Conservation (phyloP, 331 rosid genomes). For the Rosa hybrid region DNA sequence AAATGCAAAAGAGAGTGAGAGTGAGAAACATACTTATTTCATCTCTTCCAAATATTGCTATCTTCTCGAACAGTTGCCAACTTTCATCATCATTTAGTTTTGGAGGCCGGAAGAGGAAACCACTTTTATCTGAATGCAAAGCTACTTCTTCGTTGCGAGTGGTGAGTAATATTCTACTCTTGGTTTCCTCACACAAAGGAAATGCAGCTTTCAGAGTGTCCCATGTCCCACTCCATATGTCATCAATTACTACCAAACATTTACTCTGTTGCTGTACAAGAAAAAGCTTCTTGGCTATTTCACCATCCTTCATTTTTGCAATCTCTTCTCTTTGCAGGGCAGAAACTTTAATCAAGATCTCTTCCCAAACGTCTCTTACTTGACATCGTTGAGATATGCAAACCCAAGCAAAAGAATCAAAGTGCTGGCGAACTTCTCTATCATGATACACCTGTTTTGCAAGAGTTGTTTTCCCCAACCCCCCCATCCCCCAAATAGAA, state of each 20-base stretch:
- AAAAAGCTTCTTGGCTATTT: conserved; percentile 4
- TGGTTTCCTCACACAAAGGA: neutral
- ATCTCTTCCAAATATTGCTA: neutral
- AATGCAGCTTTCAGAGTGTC: conserved; percentile 14
- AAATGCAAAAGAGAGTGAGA: neutral
- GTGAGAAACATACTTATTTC: neutral
- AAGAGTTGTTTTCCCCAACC: conserved; percentile 14
- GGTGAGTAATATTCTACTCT: conserved; percentile 23
- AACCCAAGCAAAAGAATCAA: conserved; percentile 8
- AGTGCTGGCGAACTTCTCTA: neutral
- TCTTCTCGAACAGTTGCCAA: conserved; percentile 25
- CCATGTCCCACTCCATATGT: conserved; percentile 25
- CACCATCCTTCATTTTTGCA: conserved; percentile 14
- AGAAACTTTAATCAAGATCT: neutral
- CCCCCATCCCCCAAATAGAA: conserved; percentile 18
- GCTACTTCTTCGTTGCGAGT: conserved; percentile 12
- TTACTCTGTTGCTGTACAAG: neutral
- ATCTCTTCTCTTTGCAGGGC: conserved; percentile 13
- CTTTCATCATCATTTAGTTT: conserved; percentile 6
- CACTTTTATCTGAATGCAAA: neutral
- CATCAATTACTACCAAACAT: conserved; percentile 27
- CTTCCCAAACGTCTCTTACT: neutral
- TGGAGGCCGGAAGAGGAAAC: conserved; percentile 5
- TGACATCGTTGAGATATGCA: conserved; percentile 5
- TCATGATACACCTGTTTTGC: conserved; percentile 10